These are phyloP conservation scores for Ilyonectria mors-panacis DNA, from an alignment of 2,329 filamentous ascomycete species.

Conservation along the genomic window DNA sequence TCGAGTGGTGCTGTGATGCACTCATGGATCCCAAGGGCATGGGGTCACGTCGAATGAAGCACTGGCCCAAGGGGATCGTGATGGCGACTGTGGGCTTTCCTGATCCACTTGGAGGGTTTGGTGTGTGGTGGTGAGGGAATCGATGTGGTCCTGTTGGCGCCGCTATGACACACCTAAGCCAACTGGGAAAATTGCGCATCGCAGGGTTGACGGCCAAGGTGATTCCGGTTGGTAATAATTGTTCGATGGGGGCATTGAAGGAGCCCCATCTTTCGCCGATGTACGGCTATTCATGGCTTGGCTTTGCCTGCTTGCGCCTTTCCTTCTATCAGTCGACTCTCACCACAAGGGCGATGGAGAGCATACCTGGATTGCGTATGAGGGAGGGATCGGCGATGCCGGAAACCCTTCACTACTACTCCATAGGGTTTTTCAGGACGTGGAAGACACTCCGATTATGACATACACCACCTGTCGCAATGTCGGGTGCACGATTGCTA, in stretches of 20 bases:
- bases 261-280: constrained; percentile 35
- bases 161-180: constrained; percentile 36
- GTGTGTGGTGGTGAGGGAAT: constrained; percentile 21
- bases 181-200: constrained; percentile 33
- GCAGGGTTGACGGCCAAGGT: constrained; percentile 30
- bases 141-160: constrained; percentile 24
- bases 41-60: constrained; percentile 14
- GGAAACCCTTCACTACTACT: background rate
- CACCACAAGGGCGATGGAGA: background rate
- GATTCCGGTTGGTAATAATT: constrained; percentile 43
- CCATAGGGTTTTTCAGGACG: background rate
- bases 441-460: background rate
- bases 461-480: background rate
- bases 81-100: constrained; percentile 14
- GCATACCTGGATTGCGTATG: background rate
- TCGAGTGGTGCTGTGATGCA: constrained; percentile 5
- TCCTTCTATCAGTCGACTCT: background rate
- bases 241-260: constrained; percentile 34
- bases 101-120: constrained; percentile 19
- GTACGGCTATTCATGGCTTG: constrained; percentile 34
- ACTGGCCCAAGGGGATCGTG: constrained; percentile 9
- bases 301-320: background rate
- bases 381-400: background rate
- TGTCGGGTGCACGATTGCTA: background rate
- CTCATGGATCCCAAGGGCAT: constrained; percentile 15